Percentiles rank a stretch among this genome's conserved stretches.
These are phyloP conservation scores for Ophiosphaerella herpotricha DNA, from an alignment of 2,329 filamentous ascomycete species.

Conservation along the genomic window DNA sequence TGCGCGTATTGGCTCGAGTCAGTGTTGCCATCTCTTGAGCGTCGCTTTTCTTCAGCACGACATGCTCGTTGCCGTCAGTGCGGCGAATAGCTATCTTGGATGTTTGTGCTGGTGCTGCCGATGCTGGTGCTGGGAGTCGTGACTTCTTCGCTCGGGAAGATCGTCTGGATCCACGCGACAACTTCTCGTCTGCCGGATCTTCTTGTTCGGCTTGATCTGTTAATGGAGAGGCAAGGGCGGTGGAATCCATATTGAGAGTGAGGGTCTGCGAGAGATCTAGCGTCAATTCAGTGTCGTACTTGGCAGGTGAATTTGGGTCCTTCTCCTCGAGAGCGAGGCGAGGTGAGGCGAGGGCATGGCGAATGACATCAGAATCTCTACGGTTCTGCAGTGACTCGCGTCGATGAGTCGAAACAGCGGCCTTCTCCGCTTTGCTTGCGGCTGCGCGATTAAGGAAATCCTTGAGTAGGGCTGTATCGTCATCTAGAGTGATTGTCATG, in stretches of 20 bases:
- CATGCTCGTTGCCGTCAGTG: constrained; percentile 47
- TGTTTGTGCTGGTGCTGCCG: constrained; percentile 20
- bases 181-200: constrained; percentile 18
- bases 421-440: constrained; percentile 50
- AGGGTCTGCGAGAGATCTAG: constrained; percentile 39
- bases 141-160: constrained; percentile 42
- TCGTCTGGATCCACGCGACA: constrained; percentile 31
- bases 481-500: constrained; percentile 45
- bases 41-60: constrained; percentile 54
- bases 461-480: constrained; percentile 55
- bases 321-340: constrained; percentile 52
- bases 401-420: constrained; percentile 38
- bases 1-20: constrained; percentile 55
- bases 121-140: constrained; percentile 38
- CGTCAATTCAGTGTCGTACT: constrained; percentile 37
- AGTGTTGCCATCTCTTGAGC: constrained; percentile 53
- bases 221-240: constrained; percentile 22
- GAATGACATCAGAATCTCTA: constrained; percentile 53
- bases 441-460: constrained; percentile 56
- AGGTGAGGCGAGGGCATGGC: constrained; percentile 53
- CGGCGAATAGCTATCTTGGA: constrained; percentile 54
- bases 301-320: constrained; percentile 55
- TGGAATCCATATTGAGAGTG: constrained; percentile 23
- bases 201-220: constrained; percentile 15
- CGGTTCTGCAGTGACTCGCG: constrained; percentile 52